phyloP scores from a whole-genome alignment of 23 red algal species.

The Gracilaria gracilis region DNA sequence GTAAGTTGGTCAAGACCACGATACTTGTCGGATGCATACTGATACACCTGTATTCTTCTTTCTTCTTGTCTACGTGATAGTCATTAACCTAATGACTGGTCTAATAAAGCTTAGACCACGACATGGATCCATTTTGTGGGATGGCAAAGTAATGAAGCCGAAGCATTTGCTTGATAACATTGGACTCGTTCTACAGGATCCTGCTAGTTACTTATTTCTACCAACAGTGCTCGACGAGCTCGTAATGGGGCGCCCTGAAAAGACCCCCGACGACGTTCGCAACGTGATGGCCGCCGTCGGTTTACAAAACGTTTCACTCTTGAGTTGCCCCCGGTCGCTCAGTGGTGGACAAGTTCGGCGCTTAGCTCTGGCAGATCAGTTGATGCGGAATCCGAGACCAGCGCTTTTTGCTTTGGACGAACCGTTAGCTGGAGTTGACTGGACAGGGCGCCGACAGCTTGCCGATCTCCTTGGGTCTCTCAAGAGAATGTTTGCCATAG shows the following conservation, averaged over 20 bases:
- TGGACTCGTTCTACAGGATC: constrained; percentile 75
- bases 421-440: constrained; percentile 86
- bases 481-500: constrained; percentile 65
- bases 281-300: constrained; percentile 57
- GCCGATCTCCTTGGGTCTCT: constrained; percentile 66
- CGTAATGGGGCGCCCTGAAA: constrained; percentile 53
- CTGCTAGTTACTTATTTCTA: constrained; percentile 65
- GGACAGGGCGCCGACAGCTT: constrained; percentile 60
- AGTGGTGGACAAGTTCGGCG: constrained; percentile 85
- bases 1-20: neutral
- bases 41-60: neutral
- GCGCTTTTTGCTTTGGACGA: constrained; percentile 82
- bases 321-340: constrained; percentile 42
- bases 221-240: constrained; percentile 85
- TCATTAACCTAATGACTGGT: constrained; percentile 56
- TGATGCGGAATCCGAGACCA: constrained; percentile 70
- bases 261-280: constrained; percentile 71
- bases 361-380: constrained; percentile 80
- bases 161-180: constrained; percentile 41
- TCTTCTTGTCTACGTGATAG: neutral
- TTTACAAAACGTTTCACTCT: constrained; percentile 70
- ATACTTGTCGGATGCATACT: neutral
- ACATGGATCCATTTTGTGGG: constrained; percentile 56
- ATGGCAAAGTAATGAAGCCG: constrained; percentile 58
- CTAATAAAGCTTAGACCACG: constrained; percentile 43